Percentiles rank a stretch among this genome's conserved stretches.
These are phyloP conservation scores for Pichia sp. DNA, from an alignment of 1,139 yeast species.

Conservation along the genomic window DNA sequence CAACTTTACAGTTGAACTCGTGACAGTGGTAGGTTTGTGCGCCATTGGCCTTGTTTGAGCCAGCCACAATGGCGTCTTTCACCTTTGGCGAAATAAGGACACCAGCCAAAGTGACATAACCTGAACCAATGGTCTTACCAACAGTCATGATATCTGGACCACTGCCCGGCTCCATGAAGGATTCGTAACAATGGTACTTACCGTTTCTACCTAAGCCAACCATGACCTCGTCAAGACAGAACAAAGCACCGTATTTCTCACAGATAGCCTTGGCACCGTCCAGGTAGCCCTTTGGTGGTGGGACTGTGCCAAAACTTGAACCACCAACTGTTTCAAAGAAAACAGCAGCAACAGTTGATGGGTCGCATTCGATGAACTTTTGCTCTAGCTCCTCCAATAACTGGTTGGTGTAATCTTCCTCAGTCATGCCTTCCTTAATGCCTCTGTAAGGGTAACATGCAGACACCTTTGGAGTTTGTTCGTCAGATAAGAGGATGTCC, in stretches of 20 bases:
- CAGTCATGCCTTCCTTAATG: slow-evolving; percentile 42
- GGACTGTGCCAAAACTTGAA: slow-evolving; percentile 52
- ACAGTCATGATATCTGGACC: slow-evolving; percentile 61
- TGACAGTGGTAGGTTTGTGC: slow-evolving; percentile 63
- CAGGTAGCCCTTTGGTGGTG: slow-evolving; percentile 49
- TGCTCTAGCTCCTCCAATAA: slow-evolving; percentile 48
- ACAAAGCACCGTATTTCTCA: slow-evolving; percentile 43
- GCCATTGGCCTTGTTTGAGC: slow-evolving; percentile 45
- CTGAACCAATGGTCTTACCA: slow-evolving; percentile 64
- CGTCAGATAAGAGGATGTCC: slow-evolving; percentile 39
- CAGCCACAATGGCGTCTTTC: slow-evolving; percentile 40
- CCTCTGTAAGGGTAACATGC: slow-evolving; percentile 50
- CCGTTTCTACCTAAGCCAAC: slow-evolving; percentile 47
- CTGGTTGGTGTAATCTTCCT: slow-evolving; percentile 45
- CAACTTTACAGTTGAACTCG: slow-evolving; percentile 56
- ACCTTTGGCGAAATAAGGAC: slow-evolving; percentile 51
- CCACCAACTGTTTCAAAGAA: slow-evolving; percentile 58
- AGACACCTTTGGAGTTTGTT: slow-evolving; percentile 43
- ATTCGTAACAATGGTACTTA: slow-evolving; percentile 39
- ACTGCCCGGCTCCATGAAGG: slow-evolving; percentile 41
- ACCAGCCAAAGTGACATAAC: slow-evolving; percentile 61
- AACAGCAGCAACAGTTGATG: slow-evolving; percentile 51
- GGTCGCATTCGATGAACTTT: slow-evolving; percentile 46
- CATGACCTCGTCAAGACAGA: slow-evolving; percentile 48
- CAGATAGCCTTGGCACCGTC: slow-evolving; percentile 41